These are phyloP conservation scores for Panellus pusillus DNA, from an alignment of 768 basidiomycete genomes.

Conservation along the genomic window DNA sequence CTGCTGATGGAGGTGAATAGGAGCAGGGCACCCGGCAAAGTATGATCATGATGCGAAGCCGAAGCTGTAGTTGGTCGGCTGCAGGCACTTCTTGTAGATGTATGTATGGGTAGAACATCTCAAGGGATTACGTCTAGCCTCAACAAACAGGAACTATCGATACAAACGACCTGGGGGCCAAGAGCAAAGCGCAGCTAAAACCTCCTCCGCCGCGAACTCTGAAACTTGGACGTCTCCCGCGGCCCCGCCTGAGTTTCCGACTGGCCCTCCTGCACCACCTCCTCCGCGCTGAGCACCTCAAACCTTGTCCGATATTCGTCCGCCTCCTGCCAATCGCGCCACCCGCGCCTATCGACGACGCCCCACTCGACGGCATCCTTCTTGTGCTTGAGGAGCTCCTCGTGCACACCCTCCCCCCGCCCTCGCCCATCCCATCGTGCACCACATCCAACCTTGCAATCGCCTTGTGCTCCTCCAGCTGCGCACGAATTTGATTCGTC, in stretches of 20 bases:
- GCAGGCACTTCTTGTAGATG: too few species aligned
- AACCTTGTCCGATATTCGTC: constrained; percentile 89
- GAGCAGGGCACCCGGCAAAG: constrained; percentile 27
- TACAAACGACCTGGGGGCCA: too few species aligned
- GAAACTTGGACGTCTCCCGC: constrained; percentile 71
- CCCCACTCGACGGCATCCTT: constrained; percentile 95
- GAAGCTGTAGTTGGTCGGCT: not conserved
- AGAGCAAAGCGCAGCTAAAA: too few species aligned
- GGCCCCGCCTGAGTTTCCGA: constrained; percentile 62
- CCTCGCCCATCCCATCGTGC: too few species aligned
- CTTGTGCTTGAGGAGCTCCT: constrained; percentile 94
- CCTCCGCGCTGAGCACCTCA: constrained; percentile 84
- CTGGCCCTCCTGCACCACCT: constrained; percentile 85
- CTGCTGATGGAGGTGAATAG: constrained; percentile 44
- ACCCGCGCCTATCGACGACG: constrained; percentile 84
- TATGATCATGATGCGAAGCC: too few species aligned
- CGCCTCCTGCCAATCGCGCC: constrained; percentile 93
- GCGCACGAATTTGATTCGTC: constrained; percentile 83
- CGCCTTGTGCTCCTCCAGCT: constrained; percentile 87
- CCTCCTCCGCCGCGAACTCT: constrained; percentile 37
- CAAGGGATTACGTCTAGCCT: too few species aligned
- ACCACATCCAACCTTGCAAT: constrained; percentile 77
- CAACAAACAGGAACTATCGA: too few species aligned
- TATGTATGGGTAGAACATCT: too few species aligned
- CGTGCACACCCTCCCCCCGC: constrained; percentile 81